Conservation (phyloP, 768 basidiomycete species). For the Mycena floridula region DNA sequence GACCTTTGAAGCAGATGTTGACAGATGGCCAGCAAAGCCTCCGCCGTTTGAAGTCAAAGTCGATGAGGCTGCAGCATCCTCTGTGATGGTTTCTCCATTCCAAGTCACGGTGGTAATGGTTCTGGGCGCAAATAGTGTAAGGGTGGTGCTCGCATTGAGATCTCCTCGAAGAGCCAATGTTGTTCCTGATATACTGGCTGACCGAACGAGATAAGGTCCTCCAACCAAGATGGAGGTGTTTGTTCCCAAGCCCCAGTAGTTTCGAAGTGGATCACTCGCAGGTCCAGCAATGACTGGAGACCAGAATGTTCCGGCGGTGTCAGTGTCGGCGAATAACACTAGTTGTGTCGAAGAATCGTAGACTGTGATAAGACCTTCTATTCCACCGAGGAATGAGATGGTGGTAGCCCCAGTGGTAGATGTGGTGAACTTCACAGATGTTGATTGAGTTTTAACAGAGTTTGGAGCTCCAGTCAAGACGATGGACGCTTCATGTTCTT, state of each 20-base stretch:
- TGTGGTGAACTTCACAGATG: slow-evolving; percentile 24
- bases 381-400: slow-evolving; percentile 50
- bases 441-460: slow-evolving; percentile 20
- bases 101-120: slow-evolving; percentile 52
- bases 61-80: not conserved
- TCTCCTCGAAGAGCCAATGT: slow-evolving; percentile 63
- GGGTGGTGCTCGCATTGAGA: slow-evolving; percentile 46
- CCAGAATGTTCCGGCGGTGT: slow-evolving; percentile 70
- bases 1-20: slow-evolving; percentile 16
- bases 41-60: not conserved
- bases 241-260: slow-evolving; percentile 71
- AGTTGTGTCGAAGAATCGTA: slow-evolving; percentile 65
- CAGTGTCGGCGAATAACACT: slow-evolving; percentile 60
- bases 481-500: slow-evolving; percentile 51
- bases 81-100: slow-evolving; percentile 48
- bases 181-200: slow-evolving; percentile 40
- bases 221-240: slow-evolving; percentile 62
- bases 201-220: slow-evolving; percentile 61
- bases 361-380: slow-evolving; percentile 51
- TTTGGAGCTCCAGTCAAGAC: slow-evolving; percentile 41
- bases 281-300: slow-evolving; percentile 53
- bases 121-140: slow-evolving; percentile 61
- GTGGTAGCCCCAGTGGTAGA: slow-evolving; percentile 27
- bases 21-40: not conserved
- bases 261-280: slow-evolving; percentile 35